Evolutionary conservation across 148 eudicot species (phyloP), one percentile per base, ranked within the genome.

Genomic region (Chenopodium suecicum): DNA sequence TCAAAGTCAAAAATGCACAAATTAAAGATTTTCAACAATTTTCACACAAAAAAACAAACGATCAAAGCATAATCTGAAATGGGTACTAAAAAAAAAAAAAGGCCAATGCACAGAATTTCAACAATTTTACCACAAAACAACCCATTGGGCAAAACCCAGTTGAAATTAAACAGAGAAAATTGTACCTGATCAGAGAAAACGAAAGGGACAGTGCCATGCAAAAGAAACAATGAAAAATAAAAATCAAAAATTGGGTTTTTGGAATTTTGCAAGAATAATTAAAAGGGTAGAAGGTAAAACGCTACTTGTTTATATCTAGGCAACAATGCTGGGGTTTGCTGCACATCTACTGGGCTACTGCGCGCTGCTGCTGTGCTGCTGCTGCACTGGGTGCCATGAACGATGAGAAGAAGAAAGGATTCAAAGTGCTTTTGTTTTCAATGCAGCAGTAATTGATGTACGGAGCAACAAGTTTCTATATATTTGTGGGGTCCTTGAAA

Each of bases 131-230:
- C 9, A 63, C 2, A 64, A 46, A 9, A 66, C n/a, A 27, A 4
- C 48, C 56, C 27, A 78, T 14, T 78, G 78, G 66, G 12, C 46
- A 83, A 78, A 14, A 50, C 56, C 82, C 78, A 63, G 7, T 22
- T 29, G 27, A 25, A 62, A 23, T 25, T 72, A 47, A 74, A 27
- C 25, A 79, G 79, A 74, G 34, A 37, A 31, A 32, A 14, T 27
- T n/a, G 44, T 73, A 75, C 64, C 66, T 58, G 83, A 82, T 60
- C 20, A 69, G 84, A 80, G 79, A 62, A 78, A 19, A 70, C 22
- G 83, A 76, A 50, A 83, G 82, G 50, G 82, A 81, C 82, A 83
- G 82, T 73, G 78, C 88, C 88, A 86, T 86, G 88, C 84, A 86
- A 78, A 76, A 80, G 79, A 50, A 50, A 50, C 54, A 9, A 50